Conservation (phyloP, 2,329 filamentous ascomycete genomes). For the Penicillium corylophilum region DNA sequence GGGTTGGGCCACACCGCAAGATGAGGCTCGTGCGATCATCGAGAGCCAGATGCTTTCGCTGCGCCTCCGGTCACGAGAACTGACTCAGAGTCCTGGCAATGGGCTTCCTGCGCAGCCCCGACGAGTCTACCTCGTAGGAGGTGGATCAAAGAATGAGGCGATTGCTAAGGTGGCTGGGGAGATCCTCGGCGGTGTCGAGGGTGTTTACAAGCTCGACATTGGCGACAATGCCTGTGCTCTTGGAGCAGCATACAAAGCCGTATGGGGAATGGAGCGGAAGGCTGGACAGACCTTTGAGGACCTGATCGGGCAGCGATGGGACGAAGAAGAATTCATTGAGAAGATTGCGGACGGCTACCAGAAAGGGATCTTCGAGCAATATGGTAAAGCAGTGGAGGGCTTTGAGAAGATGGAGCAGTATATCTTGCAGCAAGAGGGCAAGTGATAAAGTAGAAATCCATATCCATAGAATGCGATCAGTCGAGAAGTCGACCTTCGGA, state of each 20-base stretch:
- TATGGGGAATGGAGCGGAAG: slow-evolving; percentile 79
- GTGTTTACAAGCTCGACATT: slow-evolving; percentile 89
- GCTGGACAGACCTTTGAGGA: slow-evolving; percentile 79
- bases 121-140: slow-evolving; percentile 90
- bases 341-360: slow-evolving; percentile 81
- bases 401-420: slow-evolving; percentile 73
- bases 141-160: slow-evolving; percentile 83
- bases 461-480: slow-evolving; percentile 3
- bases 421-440: slow-evolving; percentile 52
- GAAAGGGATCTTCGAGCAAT: slow-evolving; percentile 70
- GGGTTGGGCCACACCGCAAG: slow-evolving; percentile 57
- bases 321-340: slow-evolving; percentile 77
- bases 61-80: slow-evolving; percentile 75
- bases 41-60: slow-evolving; percentile 95
- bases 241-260: slow-evolving; percentile 91
- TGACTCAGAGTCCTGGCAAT: slow-evolving; percentile 61
- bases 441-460: neutral
- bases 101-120: slow-evolving; percentile 77
- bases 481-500: too few species aligned
- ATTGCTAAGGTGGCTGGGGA: slow-evolving; percentile 83
- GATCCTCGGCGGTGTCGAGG: slow-evolving; percentile 83
- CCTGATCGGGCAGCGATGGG: slow-evolving; percentile 79
- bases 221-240: slow-evolving; percentile 93
- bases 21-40: slow-evolving; percentile 82
- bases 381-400: slow-evolving; percentile 72